phyloP scores from a whole-genome alignment of 164 flowering plant species.

The Sextonia rubra region DNA sequence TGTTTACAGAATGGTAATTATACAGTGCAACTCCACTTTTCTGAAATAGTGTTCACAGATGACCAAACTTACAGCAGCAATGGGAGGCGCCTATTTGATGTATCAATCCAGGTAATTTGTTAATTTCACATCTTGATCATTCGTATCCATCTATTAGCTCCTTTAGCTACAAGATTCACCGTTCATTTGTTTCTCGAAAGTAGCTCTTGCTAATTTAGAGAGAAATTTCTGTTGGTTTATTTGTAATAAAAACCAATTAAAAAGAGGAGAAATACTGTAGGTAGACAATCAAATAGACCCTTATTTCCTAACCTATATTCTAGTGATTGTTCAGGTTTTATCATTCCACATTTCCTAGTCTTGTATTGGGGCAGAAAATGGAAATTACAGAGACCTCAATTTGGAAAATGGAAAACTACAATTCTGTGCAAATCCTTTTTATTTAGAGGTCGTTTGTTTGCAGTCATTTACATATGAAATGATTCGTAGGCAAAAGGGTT shows the following conservation, averaged over 20 bases:
- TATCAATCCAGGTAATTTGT: conserved; percentile 8
- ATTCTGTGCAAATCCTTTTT: too few relatives aligned
- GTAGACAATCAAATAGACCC: not conserved
- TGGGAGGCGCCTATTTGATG: conserved; percentile 14
- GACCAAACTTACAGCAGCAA: conserved; percentile 4
- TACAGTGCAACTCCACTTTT: conserved; percentile 14
- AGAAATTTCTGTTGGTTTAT: too few relatives aligned
- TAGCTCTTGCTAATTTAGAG: too few relatives aligned
- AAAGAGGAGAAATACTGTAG: not conserved
- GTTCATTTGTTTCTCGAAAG: not conserved
- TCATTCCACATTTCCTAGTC: too few relatives aligned
- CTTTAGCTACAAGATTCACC: not conserved
- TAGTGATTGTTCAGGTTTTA: too few relatives aligned
- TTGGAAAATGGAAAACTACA: too few relatives aligned
- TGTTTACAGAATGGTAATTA: conserved; percentile 11
- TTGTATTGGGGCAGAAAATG: too few relatives aligned
- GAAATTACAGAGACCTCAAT: too few relatives aligned
- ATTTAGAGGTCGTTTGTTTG: too few relatives aligned
- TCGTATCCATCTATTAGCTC: not conserved
- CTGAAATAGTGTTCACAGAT: conserved; percentile 10
- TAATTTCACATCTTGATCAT: not conserved
- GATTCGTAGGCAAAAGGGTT: too few relatives aligned
- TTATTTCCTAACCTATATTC: not conserved
- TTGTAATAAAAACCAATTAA: too few relatives aligned
- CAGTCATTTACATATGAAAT: too few relatives aligned